Conservation (phyloP, 331 rosid species). For the Arachis monticola region DNA sequence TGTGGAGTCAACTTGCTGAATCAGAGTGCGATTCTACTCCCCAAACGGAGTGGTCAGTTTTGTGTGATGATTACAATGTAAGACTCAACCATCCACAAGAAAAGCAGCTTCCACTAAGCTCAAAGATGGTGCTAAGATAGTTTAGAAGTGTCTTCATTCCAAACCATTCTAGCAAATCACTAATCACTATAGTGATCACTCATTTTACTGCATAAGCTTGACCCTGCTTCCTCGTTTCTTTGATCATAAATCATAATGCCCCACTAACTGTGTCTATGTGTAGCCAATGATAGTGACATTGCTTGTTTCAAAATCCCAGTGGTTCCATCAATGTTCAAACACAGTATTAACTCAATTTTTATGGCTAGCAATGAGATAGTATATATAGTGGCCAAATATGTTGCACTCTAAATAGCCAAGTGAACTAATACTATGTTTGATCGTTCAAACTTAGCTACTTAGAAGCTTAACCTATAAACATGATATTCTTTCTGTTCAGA, state of each 20-base stretch:
- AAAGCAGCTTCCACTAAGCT: constrained; percentile 50
- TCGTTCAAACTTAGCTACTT: background rate
- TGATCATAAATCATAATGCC: background rate
- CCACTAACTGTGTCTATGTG: constrained; percentile 3
- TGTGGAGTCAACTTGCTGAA: constrained; percentile 32
- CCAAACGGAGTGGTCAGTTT: constrained; percentile 46
- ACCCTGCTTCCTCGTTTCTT: constrained; percentile 7
- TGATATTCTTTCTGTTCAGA: constrained; percentile 24
- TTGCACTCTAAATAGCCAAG: constrained; percentile 30
- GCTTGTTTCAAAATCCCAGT: constrained; percentile 11
- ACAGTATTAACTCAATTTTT: constrained; percentile 39
- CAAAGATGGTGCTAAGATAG: background rate
- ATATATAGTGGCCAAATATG: too few species aligned
- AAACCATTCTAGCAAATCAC: background rate
- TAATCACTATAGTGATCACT: constrained; percentile 12
- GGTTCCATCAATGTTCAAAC: constrained; percentile 24
- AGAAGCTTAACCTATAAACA: constrained; percentile 21
- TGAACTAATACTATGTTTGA: constrained; percentile 20
- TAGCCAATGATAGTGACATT: constrained; percentile 27
- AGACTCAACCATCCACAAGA: constrained; percentile 48
- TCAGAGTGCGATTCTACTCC: constrained; percentile 23
- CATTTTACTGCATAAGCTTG: constrained; percentile 3
- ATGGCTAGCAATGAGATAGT: background rate
- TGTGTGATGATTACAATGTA: constrained; percentile 42
- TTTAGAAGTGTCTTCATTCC: too few species aligned